These are phyloP conservation scores for Scorias spongiosa DNA, from an alignment of 2,329 filamentous ascomycete genomes.

Conservation along the genomic window DNA sequence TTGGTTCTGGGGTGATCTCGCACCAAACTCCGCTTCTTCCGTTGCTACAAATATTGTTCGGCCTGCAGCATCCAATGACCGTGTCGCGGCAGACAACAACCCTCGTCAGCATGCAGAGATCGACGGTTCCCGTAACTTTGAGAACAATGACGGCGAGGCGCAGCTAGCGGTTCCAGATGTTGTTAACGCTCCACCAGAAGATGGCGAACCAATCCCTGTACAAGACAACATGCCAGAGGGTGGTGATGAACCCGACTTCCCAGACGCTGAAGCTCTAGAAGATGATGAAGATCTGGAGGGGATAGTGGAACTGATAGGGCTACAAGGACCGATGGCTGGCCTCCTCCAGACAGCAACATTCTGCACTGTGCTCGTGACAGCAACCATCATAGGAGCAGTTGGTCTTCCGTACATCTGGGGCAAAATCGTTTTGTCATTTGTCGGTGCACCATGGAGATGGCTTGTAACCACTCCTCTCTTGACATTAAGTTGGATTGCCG, in stretches of 20 bases:
- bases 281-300: constrained; percentile 90
- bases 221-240: constrained; percentile 39
- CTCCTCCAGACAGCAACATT: constrained; percentile 92
- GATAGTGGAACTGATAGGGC: constrained; percentile 86
- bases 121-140: constrained; percentile 45
- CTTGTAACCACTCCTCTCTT: constrained; percentile 54
- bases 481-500: constrained; percentile 57
- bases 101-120: constrained; percentile 31
- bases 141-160: constrained; percentile 44
- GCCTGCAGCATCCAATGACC: too few species aligned
- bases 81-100: constrained; percentile 1
- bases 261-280: constrained; percentile 62
- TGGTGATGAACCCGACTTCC: constrained; percentile 47
- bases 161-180: constrained; percentile 23
- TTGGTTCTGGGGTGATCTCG: constrained; percentile 35
- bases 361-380: constrained; percentile 74
- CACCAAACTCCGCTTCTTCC: constrained; percentile 6
- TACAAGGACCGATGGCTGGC: constrained; percentile 81
- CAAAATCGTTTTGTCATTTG: constrained; percentile 62
- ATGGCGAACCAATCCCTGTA: constrained; percentile 1
- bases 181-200: too few species aligned
- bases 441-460: constrained; percentile 61
- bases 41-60: too few species aligned
- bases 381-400: constrained; percentile 72
- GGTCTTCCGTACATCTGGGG: constrained; percentile 89